These are phyloP conservation scores for Fistulinella prunicolor DNA, from an alignment of 768 basidiomycete species.

Conservation along the genomic window DNA sequence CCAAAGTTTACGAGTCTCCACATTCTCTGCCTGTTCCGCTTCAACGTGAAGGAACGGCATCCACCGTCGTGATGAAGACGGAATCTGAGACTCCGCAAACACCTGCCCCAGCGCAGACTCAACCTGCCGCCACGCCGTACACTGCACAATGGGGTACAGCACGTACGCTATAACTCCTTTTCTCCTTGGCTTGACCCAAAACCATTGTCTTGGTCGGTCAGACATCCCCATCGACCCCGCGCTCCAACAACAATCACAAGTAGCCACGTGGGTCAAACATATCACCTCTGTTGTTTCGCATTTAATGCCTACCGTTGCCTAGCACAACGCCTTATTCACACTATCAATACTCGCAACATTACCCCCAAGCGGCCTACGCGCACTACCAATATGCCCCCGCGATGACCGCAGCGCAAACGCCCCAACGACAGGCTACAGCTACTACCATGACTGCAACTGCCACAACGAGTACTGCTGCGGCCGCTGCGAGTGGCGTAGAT, in stretches of 20 bases:
- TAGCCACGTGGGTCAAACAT: conserved; percentile 39
- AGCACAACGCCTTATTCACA: conserved; percentile 51
- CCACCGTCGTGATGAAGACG: conserved; percentile 39
- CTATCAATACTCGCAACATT: conserved; percentile 40
- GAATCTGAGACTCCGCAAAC: conserved; percentile 39
- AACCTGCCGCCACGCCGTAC: conserved; percentile 28
- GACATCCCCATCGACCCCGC: conserved; percentile 68
- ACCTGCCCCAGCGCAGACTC: conserved; percentile 31
- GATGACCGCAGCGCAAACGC: conserved; percentile 30
- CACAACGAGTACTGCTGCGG: conserved; percentile 17
- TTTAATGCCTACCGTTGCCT: conserved; percentile 8
- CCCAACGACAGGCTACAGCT: conserved; percentile 26
- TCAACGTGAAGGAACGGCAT: background rate
- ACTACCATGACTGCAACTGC: conserved; percentile 16
- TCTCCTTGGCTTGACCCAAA: background rate
- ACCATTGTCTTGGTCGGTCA: conserved; percentile 20
- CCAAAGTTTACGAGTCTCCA: background rate
- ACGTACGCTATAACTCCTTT: conserved; percentile 29
- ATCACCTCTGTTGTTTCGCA: background rate
- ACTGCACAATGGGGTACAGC: conserved; percentile 39
- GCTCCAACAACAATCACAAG: conserved; percentile 57
- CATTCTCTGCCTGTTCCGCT: background rate
- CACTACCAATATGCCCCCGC: conserved; percentile 43
- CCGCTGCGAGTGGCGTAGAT: conserved; percentile 43
- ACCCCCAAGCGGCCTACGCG: conserved; percentile 36